Base-by-base conservation (phyloP, 768 basidiomycete genomes). In the Russula vinacea region DNA sequence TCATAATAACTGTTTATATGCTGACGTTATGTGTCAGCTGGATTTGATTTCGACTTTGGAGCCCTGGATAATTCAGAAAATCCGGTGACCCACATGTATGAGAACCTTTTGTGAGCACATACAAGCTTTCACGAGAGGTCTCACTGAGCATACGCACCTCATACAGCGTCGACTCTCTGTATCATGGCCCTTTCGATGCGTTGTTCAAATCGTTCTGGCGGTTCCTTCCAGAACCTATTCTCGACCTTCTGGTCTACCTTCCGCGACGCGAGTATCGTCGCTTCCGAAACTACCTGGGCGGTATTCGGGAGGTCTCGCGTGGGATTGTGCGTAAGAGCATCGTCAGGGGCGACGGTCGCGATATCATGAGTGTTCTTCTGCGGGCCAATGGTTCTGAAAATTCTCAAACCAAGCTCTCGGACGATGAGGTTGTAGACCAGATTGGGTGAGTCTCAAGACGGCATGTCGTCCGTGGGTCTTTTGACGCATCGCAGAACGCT, bases 311-410 rank as follows among this genome's bases (percentile, higher is more conserved):
- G 3, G 70, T 74, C 14, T 68, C 73, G 16, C 62, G 65, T 29
- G 56, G 55, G 6, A 62, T 76, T 4, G 60, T 76, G 39, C 56
- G 60, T 16, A 65, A 70, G 54, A 72, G 74, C 10, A 65, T 65
- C 6, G 66, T 69, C 16, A 68, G 68, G 32, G 72, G 72, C 51
- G 71, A 70, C 24, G 61, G 64, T 5, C 74, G 70, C 62, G 76
- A 75, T 58, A 72, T 76, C 24, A 73, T 76, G 69, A 76, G 74
- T 42, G 68, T 77, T 32, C 69, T 77, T 72, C 73, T 76, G 22
- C 72, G 70, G 44, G 74, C 76, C 0, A 77, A 77, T 61, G 49
- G 56, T 2, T 67, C 70, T 11, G 72, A 73, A 58, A 68, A 76
- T 54, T 67, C 70, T 10, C 70, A 72, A 56, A 69, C 67, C 37